phyloP scores from a whole-genome alignment of 2,329 filamentous ascomycete genomes.

The Monilinia polystroma region DNA sequence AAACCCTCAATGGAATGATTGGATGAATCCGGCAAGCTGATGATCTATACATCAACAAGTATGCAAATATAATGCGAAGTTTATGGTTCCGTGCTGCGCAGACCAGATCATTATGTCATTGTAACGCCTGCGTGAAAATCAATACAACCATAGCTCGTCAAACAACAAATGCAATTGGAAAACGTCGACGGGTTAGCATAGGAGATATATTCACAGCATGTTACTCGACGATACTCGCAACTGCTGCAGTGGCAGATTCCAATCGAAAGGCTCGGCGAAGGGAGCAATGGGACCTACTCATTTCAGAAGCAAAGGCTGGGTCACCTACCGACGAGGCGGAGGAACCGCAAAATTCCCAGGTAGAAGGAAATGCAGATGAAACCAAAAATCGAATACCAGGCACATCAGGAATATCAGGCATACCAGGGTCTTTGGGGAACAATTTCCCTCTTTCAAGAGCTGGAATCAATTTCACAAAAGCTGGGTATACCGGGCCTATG shows the following conservation, averaged over 20 bases:
- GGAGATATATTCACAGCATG: conserved; percentile 62
- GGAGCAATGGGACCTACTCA: conserved; percentile 59
- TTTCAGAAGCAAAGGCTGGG: conserved; percentile 51
- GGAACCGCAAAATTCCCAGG: conserved; percentile 15
- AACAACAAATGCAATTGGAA: conserved; percentile 50
- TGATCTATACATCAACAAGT: conserved; percentile 22
- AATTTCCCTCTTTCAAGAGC: neutral
- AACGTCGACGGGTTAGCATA: conserved; percentile 49
- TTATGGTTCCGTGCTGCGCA: conserved; percentile 67
- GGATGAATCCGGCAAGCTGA: conserved; percentile 10
- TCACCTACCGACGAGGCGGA: conserved; percentile 20
- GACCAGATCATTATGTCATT: conserved; percentile 60
- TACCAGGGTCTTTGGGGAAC: neutral
- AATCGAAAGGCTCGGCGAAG: conserved; percentile 57
- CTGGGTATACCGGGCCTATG: conserved; percentile 7
- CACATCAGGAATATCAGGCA: neutral
- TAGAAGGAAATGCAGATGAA: conserved; percentile 1
- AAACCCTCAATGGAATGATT: conserved; percentile 5
- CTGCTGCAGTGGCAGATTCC: conserved; percentile 62
- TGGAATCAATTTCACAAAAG: conserved; percentile 9
- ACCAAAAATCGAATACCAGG: neutral
- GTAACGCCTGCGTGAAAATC: conserved; percentile 57
- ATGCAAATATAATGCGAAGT: conserved; percentile 57
- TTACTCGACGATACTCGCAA: conserved; percentile 67
- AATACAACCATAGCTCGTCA: conserved; percentile 48